Evolutionary conservation across 192 early-diverging fungal species (phyloP).

Genomic region (Allomyces javanicus): DNA sequence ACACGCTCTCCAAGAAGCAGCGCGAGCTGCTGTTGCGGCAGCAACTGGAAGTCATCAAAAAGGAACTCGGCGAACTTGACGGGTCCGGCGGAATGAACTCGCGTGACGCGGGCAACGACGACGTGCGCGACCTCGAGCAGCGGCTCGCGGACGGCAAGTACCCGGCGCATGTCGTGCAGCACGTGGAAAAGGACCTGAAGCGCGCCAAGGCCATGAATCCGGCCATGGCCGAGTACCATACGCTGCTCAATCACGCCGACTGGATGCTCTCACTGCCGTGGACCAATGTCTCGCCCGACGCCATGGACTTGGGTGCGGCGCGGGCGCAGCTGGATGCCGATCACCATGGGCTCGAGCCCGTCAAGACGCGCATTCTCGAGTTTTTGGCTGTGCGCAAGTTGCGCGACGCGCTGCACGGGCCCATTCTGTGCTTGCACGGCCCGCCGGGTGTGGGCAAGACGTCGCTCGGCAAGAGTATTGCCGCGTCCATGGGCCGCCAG

Average conservation of each 20-base stretch:
- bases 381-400: slow-evolving; percentile 65
- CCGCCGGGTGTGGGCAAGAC: slow-evolving; percentile 63
- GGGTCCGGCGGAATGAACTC: slow-evolving; percentile 3
- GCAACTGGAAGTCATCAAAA: slow-evolving; percentile 62
- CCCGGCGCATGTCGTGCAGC: slow-evolving; percentile 35
- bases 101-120: slow-evolving; percentile 33
- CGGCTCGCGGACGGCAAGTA: slow-evolving; percentile 34
- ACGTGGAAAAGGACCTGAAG: slow-evolving; percentile 40
- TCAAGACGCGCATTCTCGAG: slow-evolving; percentile 65
- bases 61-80: slow-evolving; percentile 53
- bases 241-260: slow-evolving; percentile 58
- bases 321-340: slow-evolving; percentile 50
- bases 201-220: slow-evolving; percentile 49
- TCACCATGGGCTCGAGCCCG: slow-evolving; percentile 60
- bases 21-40: slow-evolving; percentile 57
- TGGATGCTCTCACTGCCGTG: slow-evolving; percentile 59
- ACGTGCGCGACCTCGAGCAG: slow-evolving; percentile 33
- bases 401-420: slow-evolving; percentile 45
- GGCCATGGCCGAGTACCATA: slow-evolving; percentile 53
- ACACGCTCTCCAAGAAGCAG: slow-evolving; percentile 57
- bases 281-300: slow-evolving; percentile 33
- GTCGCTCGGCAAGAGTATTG: slow-evolving; percentile 59
- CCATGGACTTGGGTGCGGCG: slow-evolving; percentile 44
- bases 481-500: slow-evolving; percentile 46
- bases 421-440: slow-evolving; percentile 56